Percentiles rank a stretch among this genome's conserved stretches.
Conservation (phyloP, 768 basidiomycete species). For the Phallus indusiatus region DNA sequence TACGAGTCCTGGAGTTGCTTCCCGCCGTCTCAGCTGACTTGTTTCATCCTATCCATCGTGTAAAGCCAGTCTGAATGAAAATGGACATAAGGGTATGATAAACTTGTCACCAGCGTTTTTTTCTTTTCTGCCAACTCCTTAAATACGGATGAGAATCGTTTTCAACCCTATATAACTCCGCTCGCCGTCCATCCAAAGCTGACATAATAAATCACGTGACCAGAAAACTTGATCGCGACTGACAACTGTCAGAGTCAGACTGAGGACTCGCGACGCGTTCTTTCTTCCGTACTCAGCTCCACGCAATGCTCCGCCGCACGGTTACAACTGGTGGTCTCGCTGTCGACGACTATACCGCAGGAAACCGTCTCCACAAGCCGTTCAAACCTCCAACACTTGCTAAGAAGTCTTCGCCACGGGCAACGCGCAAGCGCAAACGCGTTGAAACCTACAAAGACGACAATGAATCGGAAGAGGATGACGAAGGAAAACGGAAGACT, state of each 20-base stretch:
- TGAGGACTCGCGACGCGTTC: not conserved
- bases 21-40: not conserved
- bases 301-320: constrained; percentile 57
- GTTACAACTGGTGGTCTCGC: constrained; percentile 68
- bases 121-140: too few species aligned
- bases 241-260: too few species aligned
- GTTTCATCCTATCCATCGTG: not conserved
- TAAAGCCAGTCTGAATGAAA: not conserved
- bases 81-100: not conserved
- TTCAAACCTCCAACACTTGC: constrained; percentile 64
- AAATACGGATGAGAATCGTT: too few species aligned
- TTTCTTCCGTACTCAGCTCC: not conserved
- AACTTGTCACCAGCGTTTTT: not conserved
- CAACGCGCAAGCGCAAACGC: constrained; percentile 68
- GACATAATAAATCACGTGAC: too few species aligned
- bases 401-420: constrained; percentile 32
- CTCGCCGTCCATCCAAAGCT: too few species aligned
- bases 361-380: constrained; percentile 63
- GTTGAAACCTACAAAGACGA: constrained; percentile 79
- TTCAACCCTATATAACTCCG: too few species aligned
- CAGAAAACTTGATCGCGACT: too few species aligned
- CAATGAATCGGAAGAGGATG: constrained; percentile 42
- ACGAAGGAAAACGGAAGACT: constrained; percentile 42
- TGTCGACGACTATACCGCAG: constrained; percentile 62
- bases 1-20: not conserved